Evolutionary conservation across 2,329 filamentous ascomycete genomes (phyloP).

Genomic region (Ascocoryne sarcoides): DNA sequence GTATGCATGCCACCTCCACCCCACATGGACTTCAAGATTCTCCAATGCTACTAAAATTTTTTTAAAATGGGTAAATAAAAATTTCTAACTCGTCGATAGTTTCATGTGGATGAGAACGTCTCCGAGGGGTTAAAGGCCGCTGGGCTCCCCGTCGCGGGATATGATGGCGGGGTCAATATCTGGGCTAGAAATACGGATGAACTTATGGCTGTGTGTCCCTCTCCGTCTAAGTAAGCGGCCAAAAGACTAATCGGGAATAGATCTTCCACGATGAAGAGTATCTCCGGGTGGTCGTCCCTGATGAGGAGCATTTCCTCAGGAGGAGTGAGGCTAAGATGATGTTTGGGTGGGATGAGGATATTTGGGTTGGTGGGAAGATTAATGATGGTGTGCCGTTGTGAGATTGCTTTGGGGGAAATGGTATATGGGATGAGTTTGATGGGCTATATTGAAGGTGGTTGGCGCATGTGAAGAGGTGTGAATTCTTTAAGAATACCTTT

Average conservation of each 20-base stretch:
- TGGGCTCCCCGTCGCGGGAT: conserved; percentile 1
- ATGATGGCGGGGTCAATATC: conserved; percentile 5
- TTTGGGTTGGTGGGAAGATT: conserved; percentile 1
- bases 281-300: conserved; percentile 2
- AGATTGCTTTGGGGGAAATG: too few relatives aligned
- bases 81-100: too few relatives aligned
- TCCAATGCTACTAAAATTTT: too few relatives aligned
- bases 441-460: too few relatives aligned
- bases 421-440: too few relatives aligned
- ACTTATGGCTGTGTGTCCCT: conserved; percentile 1
- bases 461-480: too few relatives aligned
- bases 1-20: background rate
- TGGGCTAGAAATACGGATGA: background rate
- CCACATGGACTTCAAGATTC: too few relatives aligned
- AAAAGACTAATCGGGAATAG: background rate
- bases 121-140: background rate
- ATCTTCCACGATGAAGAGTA: conserved; percentile 7
- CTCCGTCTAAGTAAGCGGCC: too few relatives aligned
- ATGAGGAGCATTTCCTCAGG: conserved; percentile 6
- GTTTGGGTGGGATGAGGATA: conserved; percentile 3
- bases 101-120: background rate
- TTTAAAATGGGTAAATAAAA: too few relatives aligned
- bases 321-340: conserved; percentile 3
- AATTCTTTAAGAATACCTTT: too few relatives aligned
- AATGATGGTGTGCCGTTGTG: too few relatives aligned